phyloP scores from a whole-genome alignment of 495 filamentous ascomycete genomes.

The Hypoxylon lenormandii region DNA sequence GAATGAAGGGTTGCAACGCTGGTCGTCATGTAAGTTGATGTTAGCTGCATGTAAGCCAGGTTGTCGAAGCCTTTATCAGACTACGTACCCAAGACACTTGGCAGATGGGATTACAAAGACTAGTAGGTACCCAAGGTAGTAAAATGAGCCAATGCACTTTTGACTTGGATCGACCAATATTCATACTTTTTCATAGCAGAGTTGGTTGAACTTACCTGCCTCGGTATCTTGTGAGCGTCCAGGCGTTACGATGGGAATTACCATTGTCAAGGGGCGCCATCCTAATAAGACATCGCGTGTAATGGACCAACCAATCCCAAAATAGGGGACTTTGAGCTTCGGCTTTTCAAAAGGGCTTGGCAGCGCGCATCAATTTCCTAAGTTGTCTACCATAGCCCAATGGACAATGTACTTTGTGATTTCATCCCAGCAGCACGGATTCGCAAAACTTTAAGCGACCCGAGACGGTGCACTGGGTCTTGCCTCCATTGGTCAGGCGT shows the following conservation, averaged over 20 bases:
- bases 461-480: slow-evolving; percentile 43
- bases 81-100: not conserved
- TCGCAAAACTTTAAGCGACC: slow-evolving; percentile 33
- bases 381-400: not conserved
- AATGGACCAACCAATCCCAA: not conserved
- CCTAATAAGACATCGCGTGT: not conserved
- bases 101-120: not conserved
- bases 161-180: not conserved
- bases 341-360: not conserved
- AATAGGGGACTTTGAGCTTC: not conserved
- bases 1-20: slow-evolving; percentile 1
- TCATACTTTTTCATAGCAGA: not conserved
- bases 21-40: not conserved
- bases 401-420: slow-evolving; percentile 11
- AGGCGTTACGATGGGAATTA: too few relatives aligned
- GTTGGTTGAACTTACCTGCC: too few relatives aligned
- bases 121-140: not conserved
- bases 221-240: too few relatives aligned
- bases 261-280: not conserved
- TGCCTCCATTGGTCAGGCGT: slow-evolving; percentile 24
- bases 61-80: not conserved
- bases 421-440: slow-evolving; percentile 25
- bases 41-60: not conserved
- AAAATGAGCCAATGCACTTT: not conserved
- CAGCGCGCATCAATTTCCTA: not conserved